Percentiles rank a stretch among this genome's conserved stretches.
Conservation (phyloP, 2,329 filamentous ascomycete genomes). For the Epichloe scottii region DNA sequence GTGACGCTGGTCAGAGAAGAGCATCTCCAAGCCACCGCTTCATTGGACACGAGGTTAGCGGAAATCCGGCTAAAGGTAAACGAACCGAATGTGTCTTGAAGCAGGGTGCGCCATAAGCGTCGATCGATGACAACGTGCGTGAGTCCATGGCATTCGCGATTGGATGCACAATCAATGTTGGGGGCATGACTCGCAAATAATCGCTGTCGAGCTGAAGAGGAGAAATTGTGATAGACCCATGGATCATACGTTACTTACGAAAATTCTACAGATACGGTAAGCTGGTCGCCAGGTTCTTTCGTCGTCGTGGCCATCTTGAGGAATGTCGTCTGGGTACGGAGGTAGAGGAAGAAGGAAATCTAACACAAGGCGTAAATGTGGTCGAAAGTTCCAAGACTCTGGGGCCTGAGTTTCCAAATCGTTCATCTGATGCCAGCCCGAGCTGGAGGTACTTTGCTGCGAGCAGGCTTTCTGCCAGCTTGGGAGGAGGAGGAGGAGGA, state of each 20-base stretch:
- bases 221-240: neutral
- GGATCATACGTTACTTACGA: constrained; percentile 24
- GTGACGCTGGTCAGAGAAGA: constrained; percentile 73
- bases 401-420: neutral
- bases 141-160: neutral
- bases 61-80: neutral
- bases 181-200: neutral
- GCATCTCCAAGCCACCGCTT: constrained; percentile 85
- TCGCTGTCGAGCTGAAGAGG: neutral
- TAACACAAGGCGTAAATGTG: neutral
- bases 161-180: neutral
- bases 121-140: neutral
- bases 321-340: neutral
- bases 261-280: constrained; percentile 63
- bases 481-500: neutral
- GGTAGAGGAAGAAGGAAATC: neutral
- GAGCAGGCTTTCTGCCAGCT: neutral
- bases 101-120: neutral
- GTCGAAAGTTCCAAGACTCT: neutral
- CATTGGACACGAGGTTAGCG: neutral
- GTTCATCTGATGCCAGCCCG: neutral
- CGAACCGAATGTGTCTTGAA: neutral
- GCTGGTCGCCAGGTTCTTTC: constrained; percentile 13
- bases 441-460: neutral
- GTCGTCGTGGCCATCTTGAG: neutral